Evolutionary conservation across 2,329 filamentous ascomycete species (phyloP), one percentile per base, ranked within the genome.

Genomic region (Colletotrichum scovillei): DNA sequence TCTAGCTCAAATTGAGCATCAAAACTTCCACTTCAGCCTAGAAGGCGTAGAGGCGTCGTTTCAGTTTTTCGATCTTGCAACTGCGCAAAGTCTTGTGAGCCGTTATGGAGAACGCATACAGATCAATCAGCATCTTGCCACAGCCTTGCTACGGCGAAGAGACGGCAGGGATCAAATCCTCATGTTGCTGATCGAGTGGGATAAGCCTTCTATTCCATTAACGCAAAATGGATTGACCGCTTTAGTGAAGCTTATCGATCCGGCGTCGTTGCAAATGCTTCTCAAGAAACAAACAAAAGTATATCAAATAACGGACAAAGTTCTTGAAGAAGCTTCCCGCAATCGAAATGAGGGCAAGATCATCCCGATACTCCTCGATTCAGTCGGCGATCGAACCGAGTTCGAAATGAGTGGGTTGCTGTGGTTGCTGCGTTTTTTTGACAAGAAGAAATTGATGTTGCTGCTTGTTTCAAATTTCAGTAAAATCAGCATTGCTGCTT

Each of bases 11-110:
- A 2, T 63, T 4, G 5, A 11, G 14, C 42, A 24, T 2, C 9
- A 19, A 26, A 63, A 22, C 1, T 8, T 63, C 9, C 12, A 19
- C 1, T 14, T 49, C 0, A 4, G 3, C 11, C 2, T 2, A 14
- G 0, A 9, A 16, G 16, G 1, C 4, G 5, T 30, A 5, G 24
- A 12, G 2, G 2, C 24, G 1, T 1, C n/a, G 3, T 16, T 63
- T 2, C 5, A 22, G 14, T 16, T 7, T 8, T 49, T 5, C 6
- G 38, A 30, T 12, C 0, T 8, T 24, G 19, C 26, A n/a, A 4
- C 38, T 8, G 59, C 24, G 8, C 12, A 49, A 46, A 4, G 16
- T 7, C 2, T 49, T 12, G 0, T 32, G 26, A 2, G 1, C 59
- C 24, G 7, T 1, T 8, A 1, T 16, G 9, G 38, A 22, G 16